Base-by-base conservation (phyloP, 352 stramenopile genomes). In the Phytophthora agathidicida region DNA sequence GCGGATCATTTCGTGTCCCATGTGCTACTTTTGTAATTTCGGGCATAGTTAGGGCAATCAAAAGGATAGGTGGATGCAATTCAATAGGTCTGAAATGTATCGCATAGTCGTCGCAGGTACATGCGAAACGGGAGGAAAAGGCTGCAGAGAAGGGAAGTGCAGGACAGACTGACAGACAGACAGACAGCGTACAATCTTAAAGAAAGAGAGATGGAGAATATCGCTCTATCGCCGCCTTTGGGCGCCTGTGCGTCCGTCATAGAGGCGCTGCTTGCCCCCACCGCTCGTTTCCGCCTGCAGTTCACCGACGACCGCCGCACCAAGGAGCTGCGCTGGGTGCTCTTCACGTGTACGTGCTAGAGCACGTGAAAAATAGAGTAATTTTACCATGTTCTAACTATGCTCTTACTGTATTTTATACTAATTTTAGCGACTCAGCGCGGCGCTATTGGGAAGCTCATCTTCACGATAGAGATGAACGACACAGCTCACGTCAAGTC, bases 281-380 rank as follows among this genome's bases (percentile, higher is more conserved):
- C 72, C 19, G 67, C 58, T 22, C 78, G 73, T 37, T 94, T 94
- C 65, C 84, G 82, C 3, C 71, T 94, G 27, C 71, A 90, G 44
- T 93, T 90, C 59, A 80, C 75, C 14, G 68, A 89, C 51, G 84
- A 94, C 51, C 54, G 52, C 7, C 68, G 71, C 19, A 83, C 77
- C 5, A 88, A 88, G 47, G 84, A 94, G 65, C 66, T 94, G 62
- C 83, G 84, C 53, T 94, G 84, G 84, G 84, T 91, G 58, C 75
- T 94, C 35, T 94, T 94, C 59, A 76, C 77, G 7, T 77, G 75
- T 85, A 65, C 26, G 60, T 54, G 10, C n/a, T 2, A 27, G 35
- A 41, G 16, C 19, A 2, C 23, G 8, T 3, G 3, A 23, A 35
- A 33, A 19, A 36, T 33, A 20, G 19, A 56, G 11, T 38, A 31